phyloP scores from a whole-genome alignment of 108 stramenopile species.

The Fragilaria crotonensis region DNA sequence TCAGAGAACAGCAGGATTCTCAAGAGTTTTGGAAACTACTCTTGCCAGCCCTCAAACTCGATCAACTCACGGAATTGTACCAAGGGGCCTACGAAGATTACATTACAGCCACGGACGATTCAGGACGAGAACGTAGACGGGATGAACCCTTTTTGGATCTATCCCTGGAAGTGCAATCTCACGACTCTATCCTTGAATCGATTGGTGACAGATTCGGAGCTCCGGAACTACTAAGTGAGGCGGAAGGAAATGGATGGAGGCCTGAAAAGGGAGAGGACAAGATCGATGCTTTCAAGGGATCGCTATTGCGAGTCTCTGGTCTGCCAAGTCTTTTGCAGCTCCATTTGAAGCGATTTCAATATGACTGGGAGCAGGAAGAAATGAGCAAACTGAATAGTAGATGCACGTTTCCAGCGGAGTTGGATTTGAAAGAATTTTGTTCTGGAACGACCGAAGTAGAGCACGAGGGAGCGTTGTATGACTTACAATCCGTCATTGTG shows the following conservation, averaged over 20 bases:
- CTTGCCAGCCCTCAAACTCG: constrained; percentile 52
- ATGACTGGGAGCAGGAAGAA: constrained; percentile 73
- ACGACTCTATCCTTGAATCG: constrained; percentile 31
- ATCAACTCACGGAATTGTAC: constrained; percentile 48
- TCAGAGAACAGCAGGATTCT: constrained; percentile 74
- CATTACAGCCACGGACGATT: constrained; percentile 53
- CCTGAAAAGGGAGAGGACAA: constrained; percentile 82
- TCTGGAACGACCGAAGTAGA: constrained; percentile 11
- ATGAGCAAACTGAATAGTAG: constrained; percentile 68
- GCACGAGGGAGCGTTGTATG: constrained; percentile 36
- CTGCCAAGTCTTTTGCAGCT: constrained; percentile 71
- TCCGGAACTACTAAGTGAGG: constrained; percentile 61
- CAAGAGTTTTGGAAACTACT: constrained; percentile 90
- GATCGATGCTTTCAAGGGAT: constrained; percentile 80
- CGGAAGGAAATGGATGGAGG: constrained; percentile 86
- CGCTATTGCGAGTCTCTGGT: constrained; percentile 40
- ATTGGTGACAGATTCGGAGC: constrained; percentile 49
- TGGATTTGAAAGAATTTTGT: constrained; percentile 2
- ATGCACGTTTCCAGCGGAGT: constrained; percentile 45
- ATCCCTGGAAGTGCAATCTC: constrained; percentile 60
- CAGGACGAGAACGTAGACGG: constrained; percentile 48
- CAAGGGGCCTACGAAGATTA: constrained; percentile 73
- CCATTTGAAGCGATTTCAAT: constrained; percentile 78
- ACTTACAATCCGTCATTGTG: constrained; percentile 74
- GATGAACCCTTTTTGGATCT: constrained; percentile 76